Evolutionary conservation across 306 rosid species (phyloP), one percentile per base, ranked within the genome.

Genomic region (Chamaecrista fasciculata): DNA sequence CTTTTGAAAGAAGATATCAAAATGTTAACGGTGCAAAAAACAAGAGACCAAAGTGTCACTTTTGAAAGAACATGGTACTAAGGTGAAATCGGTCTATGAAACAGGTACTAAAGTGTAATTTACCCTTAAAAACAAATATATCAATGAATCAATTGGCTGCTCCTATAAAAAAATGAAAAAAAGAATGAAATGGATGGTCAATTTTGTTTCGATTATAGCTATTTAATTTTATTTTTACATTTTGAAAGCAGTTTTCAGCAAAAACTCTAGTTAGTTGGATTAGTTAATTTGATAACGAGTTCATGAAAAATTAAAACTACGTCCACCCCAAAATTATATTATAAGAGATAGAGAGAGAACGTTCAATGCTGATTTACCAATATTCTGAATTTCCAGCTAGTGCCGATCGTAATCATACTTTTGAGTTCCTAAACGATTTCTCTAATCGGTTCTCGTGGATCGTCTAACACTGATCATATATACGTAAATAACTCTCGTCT

Each of bases 401-500:
- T 79, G 74, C 78, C 80, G 75, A n/a, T n/a, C n/a, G n/a, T n/a
- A n/a, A 73, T 74, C 77, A 21, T 78, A 37, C 69, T 74, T 78
- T 57, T 79, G 91, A 84, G 87, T 89, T 25, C 76, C 82, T 36
- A 62, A 76, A 58, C 75, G 55, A 71, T 72, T 67, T 50, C 69
- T 71, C 55, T 53, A 59, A 82, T 82, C 88, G 36, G 88, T 88
- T 86, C 44, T 82, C 83, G 43, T 81, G 78, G 76, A 82, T 85
- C 75, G 29, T 82, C 43, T 5, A 40, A 19, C 59, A 62, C 75
- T 56, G 80, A 68, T 67, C 76, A 53, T 29, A 62, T n/a, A n/a
- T n/a, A n/a, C n/a, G n/a, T n/a, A n/a, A n/a, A n/a, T n/a, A n/a
- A 10, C 19, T 72, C 63, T 25, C 19, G 3, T 60, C 73, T 74